Base-by-base conservation (phyloP, 2,329 filamentous ascomycete species). In the Phialophora verrucosa region DNA sequence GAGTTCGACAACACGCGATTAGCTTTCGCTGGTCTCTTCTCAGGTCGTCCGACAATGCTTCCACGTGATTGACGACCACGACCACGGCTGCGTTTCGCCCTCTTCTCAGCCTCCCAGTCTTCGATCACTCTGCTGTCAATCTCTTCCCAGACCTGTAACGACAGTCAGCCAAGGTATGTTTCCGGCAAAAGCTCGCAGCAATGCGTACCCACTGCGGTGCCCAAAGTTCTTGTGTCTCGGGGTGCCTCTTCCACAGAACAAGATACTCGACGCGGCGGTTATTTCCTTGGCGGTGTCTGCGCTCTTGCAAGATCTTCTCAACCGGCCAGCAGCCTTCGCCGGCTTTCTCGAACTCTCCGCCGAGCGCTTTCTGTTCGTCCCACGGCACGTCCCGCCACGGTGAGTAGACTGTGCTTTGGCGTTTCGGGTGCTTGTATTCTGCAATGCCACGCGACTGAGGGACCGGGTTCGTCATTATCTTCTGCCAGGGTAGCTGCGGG, bases 241-340 rank as follows among this genome's bases (percentile, higher is more conserved):
- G 68, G 62, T 73, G 67, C 11, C 44, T 35, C 47, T 64, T 63
- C 72, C 72, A 73, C 56, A 68, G 58, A 8, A 73, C 63, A 23
- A 70, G 63, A 58, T 69, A 72, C 59, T 70, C 50, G 29, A 35
- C 65, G 54, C 57, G 57, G 29, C 57, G 57, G 20, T 1, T 14
- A 11, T 42, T 6, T 4, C 25, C 35, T 42, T 66, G 66, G 51
- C 59, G 60, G 47, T 51, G 27, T 61, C 73, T 75, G 73, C 74
- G 75, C 49, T 74, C 67, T 47, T 83, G 79, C 74, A 84, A 17
- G 17, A 73, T 69, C 54, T 29, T 38, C 4, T 49, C 51, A 2
- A 66, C 70, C 5, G 69, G 69, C 65, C 67, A 73, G 35, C 11
- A 44, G 31, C 62, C 66, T 51, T 64, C 35, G 35, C 65, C 70